A percentile compares a stretch with the other conserved stretches of the same genome.
Evolutionary conservation across 768 basidiomycete genomes (phyloP).

Genomic region (Lentinula detonsa): DNA sequence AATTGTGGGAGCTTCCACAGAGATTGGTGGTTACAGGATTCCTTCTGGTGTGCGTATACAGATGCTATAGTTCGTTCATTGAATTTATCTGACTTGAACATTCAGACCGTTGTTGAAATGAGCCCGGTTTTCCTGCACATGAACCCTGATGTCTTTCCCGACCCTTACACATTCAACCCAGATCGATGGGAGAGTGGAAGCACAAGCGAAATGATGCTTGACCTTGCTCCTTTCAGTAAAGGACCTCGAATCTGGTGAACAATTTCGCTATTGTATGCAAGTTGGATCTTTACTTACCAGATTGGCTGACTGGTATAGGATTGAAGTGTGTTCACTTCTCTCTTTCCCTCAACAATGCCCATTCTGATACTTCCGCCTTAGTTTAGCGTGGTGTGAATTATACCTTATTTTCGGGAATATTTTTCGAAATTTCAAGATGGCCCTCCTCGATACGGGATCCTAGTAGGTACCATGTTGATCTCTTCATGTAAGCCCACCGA

Average conservation of each 20-base stretch:
- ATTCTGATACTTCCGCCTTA: background rate
- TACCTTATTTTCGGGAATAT: slow-evolving; percentile 14
- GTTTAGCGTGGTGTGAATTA: slow-evolving; percentile 16
- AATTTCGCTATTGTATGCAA: slow-evolving; percentile 9
- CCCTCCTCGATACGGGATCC: background rate
- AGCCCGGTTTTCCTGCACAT: slow-evolving; percentile 31
- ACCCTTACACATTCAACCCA: slow-evolving; percentile 31
- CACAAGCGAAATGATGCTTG: slow-evolving; percentile 29
- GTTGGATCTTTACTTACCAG: background rate
- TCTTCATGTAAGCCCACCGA: background rate
- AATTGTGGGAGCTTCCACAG: slow-evolving; percentile 26
- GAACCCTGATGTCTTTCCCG: slow-evolving; percentile 32
- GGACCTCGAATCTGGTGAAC: slow-evolving; percentile 35
- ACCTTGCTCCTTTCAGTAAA: slow-evolving; percentile 37
- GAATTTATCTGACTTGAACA: background rate
- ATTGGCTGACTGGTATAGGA: background rate
- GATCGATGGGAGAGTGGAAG: slow-evolving; percentile 35
- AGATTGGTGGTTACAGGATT: slow-evolving; percentile 27
- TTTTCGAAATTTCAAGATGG: slow-evolving; percentile 16
- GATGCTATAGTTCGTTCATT: background rate
- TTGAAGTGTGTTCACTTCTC: background rate
- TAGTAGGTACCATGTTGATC: background rate
- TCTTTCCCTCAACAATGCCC: slow-evolving; percentile 2
- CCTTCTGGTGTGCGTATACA: slow-evolving; percentile 29
- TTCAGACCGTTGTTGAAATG: slow-evolving; percentile 35